phyloP scores from a whole-genome alignment of 176 grass and related monocot species.

The Eremochloa ophiuroides region DNA sequence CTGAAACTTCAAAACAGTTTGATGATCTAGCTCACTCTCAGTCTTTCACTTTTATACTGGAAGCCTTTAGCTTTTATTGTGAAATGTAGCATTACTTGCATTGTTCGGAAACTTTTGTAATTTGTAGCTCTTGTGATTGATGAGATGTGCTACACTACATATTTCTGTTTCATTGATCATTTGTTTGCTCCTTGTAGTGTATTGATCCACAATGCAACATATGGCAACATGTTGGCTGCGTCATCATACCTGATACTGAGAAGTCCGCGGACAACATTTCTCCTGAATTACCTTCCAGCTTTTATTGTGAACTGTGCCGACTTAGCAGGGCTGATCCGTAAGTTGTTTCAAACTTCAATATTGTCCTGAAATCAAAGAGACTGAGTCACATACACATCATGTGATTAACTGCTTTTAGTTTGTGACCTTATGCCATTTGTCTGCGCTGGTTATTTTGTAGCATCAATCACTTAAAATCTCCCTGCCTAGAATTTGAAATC shows the following conservation, averaged over 20 bases:
- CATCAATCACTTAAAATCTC: neutral
- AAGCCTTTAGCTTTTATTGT: neutral
- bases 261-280: conserved; percentile 43
- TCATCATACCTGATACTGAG: conserved; percentile 72
- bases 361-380: neutral
- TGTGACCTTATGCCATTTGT: neutral
- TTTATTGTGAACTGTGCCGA: conserved; percentile 88
- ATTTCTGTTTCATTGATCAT: neutral
- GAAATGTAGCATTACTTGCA: conserved; percentile 14
- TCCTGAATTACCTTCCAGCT: conserved; percentile 50
- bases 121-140: neutral
- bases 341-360: conserved; percentile 28
- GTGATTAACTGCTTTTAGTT: conserved; percentile 12
- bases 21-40: conserved; percentile 3
- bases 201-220: conserved; percentile 52
- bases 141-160: neutral
- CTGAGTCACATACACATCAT: neutral
- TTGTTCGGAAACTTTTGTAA: neutral
- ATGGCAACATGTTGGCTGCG: conserved; percentile 73
- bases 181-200: neutral
- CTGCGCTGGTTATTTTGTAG: neutral
- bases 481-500: neutral
- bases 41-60: conserved; percentile 2
- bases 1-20: conserved; percentile 13
- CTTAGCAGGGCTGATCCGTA: conserved; percentile 86